These are phyloP conservation scores for Debaryomyces hansenii DNA, from an alignment of 805 yeast genomes.

Conservation along the genomic window DNA sequence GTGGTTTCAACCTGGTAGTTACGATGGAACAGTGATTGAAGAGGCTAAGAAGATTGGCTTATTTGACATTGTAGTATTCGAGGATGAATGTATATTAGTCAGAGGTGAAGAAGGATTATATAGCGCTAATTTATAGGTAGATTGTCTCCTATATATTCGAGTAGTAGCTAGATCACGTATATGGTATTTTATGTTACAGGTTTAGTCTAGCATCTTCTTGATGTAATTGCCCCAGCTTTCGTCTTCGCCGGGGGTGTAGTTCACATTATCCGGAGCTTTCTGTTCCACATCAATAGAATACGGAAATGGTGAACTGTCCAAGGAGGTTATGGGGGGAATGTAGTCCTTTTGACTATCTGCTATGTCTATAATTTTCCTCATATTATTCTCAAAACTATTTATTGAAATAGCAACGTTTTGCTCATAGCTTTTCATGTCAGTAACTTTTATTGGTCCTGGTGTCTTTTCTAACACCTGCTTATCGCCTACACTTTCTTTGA, in stretches of 20 bases:
- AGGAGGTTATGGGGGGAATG: slow-evolving; percentile 71
- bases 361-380: slow-evolving; percentile 50
- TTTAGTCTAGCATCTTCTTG: slow-evolving; percentile 39
- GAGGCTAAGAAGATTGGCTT: slow-evolving; percentile 37
- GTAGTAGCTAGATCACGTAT: no score
- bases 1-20: slow-evolving; percentile 88
- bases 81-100: slow-evolving; percentile 71
- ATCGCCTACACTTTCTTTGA: neutral
- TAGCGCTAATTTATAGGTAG: slow-evolving; percentile 35
- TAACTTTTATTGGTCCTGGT: neutral
- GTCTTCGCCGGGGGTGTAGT: slow-evolving; percentile 17
- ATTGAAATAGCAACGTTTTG: slow-evolving; percentile 33
- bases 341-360: slow-evolving; percentile 61
- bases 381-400: slow-evolving; percentile 35
- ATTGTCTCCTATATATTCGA: neutral
- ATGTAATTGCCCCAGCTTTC: slow-evolving; percentile 45
- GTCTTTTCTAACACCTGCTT: neutral
- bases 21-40: slow-evolving; percentile 50
- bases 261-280: slow-evolving; percentile 8
- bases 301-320: slow-evolving; percentile 67
- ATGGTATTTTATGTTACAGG: no score
- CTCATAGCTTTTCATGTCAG: neutral
- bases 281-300: slow-evolving; percentile 30
- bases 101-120: slow-evolving; percentile 56
- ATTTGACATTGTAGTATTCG: slow-evolving; percentile 33